Evolutionary conservation across 306 rosid genomes (phyloP).

Genomic region (Dryas alaskensis): DNA sequence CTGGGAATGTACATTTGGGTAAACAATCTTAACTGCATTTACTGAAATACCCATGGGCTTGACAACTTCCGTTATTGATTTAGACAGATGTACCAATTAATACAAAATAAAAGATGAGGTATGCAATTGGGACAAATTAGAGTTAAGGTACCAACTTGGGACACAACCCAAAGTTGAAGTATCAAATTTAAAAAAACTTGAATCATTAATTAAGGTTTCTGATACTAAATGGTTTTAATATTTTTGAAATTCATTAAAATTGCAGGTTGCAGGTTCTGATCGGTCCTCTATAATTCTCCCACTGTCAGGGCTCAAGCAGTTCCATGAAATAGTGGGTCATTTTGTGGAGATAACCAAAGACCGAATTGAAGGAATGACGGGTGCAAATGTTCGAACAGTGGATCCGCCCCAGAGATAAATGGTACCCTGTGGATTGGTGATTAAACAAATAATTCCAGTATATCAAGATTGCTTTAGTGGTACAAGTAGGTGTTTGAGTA

Average conservation of each 20-base stretch:
- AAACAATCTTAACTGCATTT: no score
- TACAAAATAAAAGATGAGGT: no score
- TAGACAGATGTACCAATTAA: no score
- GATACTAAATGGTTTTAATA: constrained; percentile 1
- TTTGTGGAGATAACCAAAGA: constrained; percentile 98
- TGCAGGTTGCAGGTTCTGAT: constrained; percentile 98
- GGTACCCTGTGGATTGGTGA: constrained; percentile 38
- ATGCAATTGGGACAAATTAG: no score
- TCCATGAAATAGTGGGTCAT: constrained; percentile 96
- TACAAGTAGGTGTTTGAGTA: constrained; percentile 52
- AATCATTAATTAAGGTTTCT: constrained; percentile 11
- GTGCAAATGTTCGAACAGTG: constrained; percentile 89
- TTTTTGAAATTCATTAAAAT: constrained; percentile 12
- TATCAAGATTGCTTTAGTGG: constrained; percentile 39
- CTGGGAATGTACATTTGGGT: no score
- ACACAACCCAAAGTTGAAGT: no score
- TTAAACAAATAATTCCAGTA: constrained; percentile 42
- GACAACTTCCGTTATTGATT: no score
- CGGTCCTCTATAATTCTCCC: constrained; percentile 98
- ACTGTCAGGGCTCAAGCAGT: constrained; percentile 92
- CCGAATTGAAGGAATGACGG: constrained; percentile 87
- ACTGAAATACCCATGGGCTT: no score
- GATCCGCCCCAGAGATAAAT: constrained; percentile 91
- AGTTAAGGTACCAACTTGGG: no score
- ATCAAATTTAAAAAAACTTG: no score